Evolutionary conservation across 108 stramenopile species (phyloP), one percentile per base, ranked within the genome.

Genomic region (Nitzschia inconspicua): DNA sequence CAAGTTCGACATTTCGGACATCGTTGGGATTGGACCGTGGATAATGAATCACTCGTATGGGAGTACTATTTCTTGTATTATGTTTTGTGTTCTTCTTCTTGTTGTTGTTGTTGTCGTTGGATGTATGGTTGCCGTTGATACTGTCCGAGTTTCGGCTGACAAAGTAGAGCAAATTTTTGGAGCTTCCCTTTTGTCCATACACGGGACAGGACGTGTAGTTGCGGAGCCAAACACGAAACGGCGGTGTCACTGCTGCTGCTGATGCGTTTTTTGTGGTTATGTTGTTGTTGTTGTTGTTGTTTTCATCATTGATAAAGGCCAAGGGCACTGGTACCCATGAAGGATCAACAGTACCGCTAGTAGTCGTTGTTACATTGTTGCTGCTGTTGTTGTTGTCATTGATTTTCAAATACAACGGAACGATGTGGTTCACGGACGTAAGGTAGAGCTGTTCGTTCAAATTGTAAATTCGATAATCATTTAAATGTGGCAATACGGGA

Each of bases 391-490:
- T 44, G 44, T 46, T 46, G 8, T 20, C 8, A 46, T 6, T 29
- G 53, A 46, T 46, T n/a, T n/a, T n/a, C n/a, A 46, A 46, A 5
- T 35, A 32, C 23, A 54, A 36, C 1, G 53, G 53, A 4, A 35
- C 28, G 37, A 54, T 36, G 0, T 36, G 16, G 9, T 4, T 54
- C 19, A 4, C 9, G 0, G 53, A 35, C 11, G 53, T 18, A 19
- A 54, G 34, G 23, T 54, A 54, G 23, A 54, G 37, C 24, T 54
- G 34, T 18, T 54, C 50, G 2, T 49, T 28, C 3, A 54, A 20
- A 37, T 54, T 54, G 1, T 36, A 54, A 23, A 54, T 36, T 37
- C 53, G 53, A 37, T 37, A 54, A 54, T 54, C 53, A 28, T 16
- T 14, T 19, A 36, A 39, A 1, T 0, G 11, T 39, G 37, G 37